phyloP scores from a whole-genome alignment of 805 yeast species.

The Wickerhamiella sergipiensis region DNA sequence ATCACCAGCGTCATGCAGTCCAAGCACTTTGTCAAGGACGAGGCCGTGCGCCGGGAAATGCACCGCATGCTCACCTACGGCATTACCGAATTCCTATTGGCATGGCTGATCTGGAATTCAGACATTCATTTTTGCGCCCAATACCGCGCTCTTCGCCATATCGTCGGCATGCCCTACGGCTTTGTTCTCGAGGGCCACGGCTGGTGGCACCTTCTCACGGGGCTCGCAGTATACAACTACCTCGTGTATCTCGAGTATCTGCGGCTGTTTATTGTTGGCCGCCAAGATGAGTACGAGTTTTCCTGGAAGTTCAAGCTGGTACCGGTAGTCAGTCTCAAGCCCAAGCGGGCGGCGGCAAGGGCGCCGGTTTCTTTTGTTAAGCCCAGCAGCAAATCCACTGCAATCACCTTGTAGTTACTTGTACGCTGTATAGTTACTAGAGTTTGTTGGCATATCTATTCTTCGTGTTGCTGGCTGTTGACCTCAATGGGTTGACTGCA shows the following conservation, averaged over 20 bases:
- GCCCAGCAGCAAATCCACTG: background rate
- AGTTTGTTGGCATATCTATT: background rate
- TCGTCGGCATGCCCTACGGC: slow-evolving; percentile 73
- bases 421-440: background rate
- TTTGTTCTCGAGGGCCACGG: slow-evolving; percentile 82
- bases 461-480: too few relatives aligned
- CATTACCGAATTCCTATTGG: slow-evolving; percentile 47
- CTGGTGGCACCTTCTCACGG: slow-evolving; percentile 78
- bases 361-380: background rate
- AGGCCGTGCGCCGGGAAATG: slow-evolving; percentile 34
- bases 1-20: slow-evolving; percentile 43
- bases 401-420: background rate
- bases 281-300: slow-evolving; percentile 41
- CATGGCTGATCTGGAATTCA: slow-evolving; percentile 77
- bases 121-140: slow-evolving; percentile 66
- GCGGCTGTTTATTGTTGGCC: slow-evolving; percentile 48
- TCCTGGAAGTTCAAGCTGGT: slow-evolving; percentile 45
- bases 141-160: slow-evolving; percentile 46
- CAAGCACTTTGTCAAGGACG: slow-evolving; percentile 37
- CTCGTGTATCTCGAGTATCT: slow-evolving; percentile 66
- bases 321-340: slow-evolving; percentile 14
- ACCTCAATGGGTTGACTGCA: too few relatives aligned
- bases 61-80: slow-evolving; percentile 46
- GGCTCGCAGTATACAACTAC: slow-evolving; percentile 77
- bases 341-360: background rate